Base-by-base conservation (phyloP, 176 grass and related monocot genomes). In the Guadua angustifolia region DNA sequence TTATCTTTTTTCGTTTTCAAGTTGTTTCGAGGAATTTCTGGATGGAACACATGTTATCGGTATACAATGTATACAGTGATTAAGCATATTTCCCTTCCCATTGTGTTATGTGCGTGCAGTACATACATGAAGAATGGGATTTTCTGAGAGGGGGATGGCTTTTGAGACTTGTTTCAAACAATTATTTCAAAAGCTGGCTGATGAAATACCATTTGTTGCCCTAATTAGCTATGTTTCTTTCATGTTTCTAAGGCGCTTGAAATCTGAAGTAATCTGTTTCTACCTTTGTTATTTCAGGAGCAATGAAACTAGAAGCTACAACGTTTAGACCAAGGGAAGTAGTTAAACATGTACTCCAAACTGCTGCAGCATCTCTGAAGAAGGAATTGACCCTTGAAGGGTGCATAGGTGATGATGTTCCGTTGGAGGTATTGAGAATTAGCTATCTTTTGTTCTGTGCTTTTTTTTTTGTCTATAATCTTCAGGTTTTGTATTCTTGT, bases 251-350 rank as follows among this genome's bases (percentile, higher is more conserved):
- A 83, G 69, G 59, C 26, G 21, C 75, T 51, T 82, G n/a, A 77
- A 91, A 56, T 82, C 6, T 80, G 45, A 89, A 81, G 40, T 85
- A 45, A 33, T 63, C 66, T 82, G 18, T 58, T 59, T 88, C 14
- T 71, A 3, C 50, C 59, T 79, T 77, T 14, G 11, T 84, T 73
- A 32, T 78, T 86, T 64, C 83, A 97, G 95, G 95, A 64, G 95
- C 88, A 50, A 97, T 97, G 95, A 94, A 94, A 92, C 87, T 97
- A 88, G 95, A 97, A 78, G 79, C 87, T 74, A 88, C 84, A 6
- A 97, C 90, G 53, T 97, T 97, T 81, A 94, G 95, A 89, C 95
- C 95, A 66, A 97, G 92, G 88, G 95, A 97, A 94, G 95, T 97
- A 35, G 92, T 94, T 58, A 97, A 90, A 74, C 95, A 97, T 89